These are phyloP conservation scores for Amoeboaphelidium occidentale DNA, from an alignment of 371 early-diverging fungal genomes.

Conservation along the genomic window DNA sequence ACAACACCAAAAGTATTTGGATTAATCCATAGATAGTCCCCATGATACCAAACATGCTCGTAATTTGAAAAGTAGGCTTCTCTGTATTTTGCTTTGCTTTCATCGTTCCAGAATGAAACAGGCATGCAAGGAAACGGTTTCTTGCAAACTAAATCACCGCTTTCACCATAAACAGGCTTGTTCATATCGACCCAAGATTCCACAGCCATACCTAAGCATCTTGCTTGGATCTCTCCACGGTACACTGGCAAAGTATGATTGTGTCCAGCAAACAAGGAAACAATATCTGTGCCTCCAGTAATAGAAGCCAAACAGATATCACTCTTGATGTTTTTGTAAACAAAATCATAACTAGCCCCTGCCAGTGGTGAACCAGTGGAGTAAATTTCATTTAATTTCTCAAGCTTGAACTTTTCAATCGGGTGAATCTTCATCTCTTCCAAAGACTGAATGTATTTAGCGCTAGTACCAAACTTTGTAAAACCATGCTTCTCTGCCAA, in stretches of 20 bases:
- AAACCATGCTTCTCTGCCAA: conserved; percentile 41
- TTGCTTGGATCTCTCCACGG: conserved; percentile 79
- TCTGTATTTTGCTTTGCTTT: conserved; percentile 34
- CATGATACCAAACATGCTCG: conserved; percentile 73
- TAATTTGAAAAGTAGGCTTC: conserved; percentile 70
- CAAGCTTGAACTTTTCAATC: conserved; percentile 22
- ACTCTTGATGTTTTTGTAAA: conserved; percentile 50
- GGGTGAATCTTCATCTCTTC: conserved; percentile 48
- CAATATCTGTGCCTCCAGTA: conserved; percentile 87
- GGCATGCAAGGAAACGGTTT: conserved; percentile 93
- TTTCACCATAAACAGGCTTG: conserved; percentile 33
- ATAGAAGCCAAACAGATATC: conserved; percentile 70
- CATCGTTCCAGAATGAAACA: conserved; percentile 68
- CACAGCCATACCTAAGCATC: conserved; percentile 76
- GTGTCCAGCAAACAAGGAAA: conserved; percentile 76
- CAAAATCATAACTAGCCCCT: conserved; percentile 71
- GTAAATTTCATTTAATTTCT: conserved; percentile 45
- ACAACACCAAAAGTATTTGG: conserved; percentile 66
- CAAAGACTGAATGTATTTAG: conserved; percentile 77
- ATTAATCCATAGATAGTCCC: conserved; percentile 71
- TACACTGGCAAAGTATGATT: conserved; percentile 66
- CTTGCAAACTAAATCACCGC: conserved; percentile 78
- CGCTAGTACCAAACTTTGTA: conserved; percentile 77
- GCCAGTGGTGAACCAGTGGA: conserved; percentile 86
- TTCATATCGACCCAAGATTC: conserved; percentile 52